Conservation (phyloP, 306 rosid genomes). For the Cicer judaicum region DNA sequence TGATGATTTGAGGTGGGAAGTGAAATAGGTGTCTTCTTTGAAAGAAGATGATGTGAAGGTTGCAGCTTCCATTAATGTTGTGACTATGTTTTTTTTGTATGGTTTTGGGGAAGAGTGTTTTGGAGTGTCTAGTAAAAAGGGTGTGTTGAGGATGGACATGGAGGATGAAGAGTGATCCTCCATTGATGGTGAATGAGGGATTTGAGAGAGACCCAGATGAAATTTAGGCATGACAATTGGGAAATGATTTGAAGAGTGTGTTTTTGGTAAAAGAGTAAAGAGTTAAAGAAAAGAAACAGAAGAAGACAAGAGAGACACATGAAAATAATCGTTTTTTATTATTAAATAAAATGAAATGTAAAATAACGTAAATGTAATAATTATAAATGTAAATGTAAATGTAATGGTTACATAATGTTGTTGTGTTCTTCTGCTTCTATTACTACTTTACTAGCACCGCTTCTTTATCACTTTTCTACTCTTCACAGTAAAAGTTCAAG, state of each 20-base stretch:
- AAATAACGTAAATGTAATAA: too few relatives aligned
- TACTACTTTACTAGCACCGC: too few relatives aligned
- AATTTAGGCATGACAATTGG: slow-evolving; percentile 42
- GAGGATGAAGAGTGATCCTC: slow-evolving; percentile 64
- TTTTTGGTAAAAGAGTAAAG: background rate
- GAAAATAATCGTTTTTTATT: background rate
- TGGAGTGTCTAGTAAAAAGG: slow-evolving; percentile 51
- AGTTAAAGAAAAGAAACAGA: background rate
- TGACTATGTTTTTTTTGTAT: slow-evolving; percentile 72
- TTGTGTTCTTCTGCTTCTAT: too few relatives aligned
- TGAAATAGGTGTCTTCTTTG: slow-evolving; percentile 77
- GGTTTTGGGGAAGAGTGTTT: slow-evolving; percentile 67
- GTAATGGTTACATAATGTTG: background rate
- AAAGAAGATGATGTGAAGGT: slow-evolving; percentile 66
- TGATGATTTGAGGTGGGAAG: slow-evolving; percentile 70
- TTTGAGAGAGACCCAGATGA: slow-evolving; percentile 58
- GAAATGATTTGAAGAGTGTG: slow-evolving; percentile 20
- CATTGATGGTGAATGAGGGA: slow-evolving; percentile 42
- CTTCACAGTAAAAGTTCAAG: too few relatives aligned
- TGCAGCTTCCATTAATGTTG: slow-evolving; percentile 70
- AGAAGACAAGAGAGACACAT: slow-evolving; percentile 8
- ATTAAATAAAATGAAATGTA: background rate
- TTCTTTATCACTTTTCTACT: too few relatives aligned
- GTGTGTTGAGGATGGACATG: slow-evolving; percentile 14
- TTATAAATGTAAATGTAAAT: background rate